Conservation (phyloP, 352 stramenopile species). For the Globisporangium uncinulatum region DNA sequence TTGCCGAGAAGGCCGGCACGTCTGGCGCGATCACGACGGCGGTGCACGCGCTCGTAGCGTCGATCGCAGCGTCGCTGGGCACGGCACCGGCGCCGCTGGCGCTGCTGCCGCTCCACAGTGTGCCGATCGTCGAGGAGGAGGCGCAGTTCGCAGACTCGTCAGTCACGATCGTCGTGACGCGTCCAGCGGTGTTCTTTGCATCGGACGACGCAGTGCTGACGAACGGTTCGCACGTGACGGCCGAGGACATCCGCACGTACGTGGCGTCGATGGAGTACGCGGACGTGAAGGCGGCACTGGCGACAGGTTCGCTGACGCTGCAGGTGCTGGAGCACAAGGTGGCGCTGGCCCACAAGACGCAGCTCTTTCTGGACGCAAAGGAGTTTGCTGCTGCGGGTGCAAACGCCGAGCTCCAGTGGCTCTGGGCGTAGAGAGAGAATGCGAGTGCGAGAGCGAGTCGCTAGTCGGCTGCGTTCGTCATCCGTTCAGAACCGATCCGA, state of each 20-base stretch:
- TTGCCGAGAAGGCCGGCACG: constrained; percentile 57
- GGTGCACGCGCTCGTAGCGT: constrained; percentile 51
- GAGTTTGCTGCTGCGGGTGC: constrained; percentile 40
- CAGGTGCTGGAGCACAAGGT: constrained; percentile 32
- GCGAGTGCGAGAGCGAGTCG: background rate
- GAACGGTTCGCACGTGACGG: constrained; percentile 32
- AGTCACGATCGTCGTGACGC: constrained; percentile 59
- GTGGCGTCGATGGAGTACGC: constrained; percentile 78
- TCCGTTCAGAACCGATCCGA: background rate
- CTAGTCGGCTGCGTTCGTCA: background rate
- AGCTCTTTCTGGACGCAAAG: constrained; percentile 77
- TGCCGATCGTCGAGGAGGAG: constrained; percentile 68
- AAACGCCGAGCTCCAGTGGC: constrained; percentile 39
- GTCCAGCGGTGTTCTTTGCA: constrained; percentile 71
- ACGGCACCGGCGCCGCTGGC: constrained; percentile 51
- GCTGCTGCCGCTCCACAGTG: constrained; percentile 52
- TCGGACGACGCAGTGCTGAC: constrained; percentile 28
- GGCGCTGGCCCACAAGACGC: constrained; percentile 45
- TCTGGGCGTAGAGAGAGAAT: constrained; percentile 15
- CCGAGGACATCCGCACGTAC: constrained; percentile 53
- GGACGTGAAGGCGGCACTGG: constrained; percentile 59
- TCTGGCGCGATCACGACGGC: constrained; percentile 53
- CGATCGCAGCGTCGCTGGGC: constrained; percentile 50
- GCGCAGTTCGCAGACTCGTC: constrained; percentile 65
- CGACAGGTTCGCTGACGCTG: constrained; percentile 33